Base-by-base conservation (phyloP, 2,329 filamentous ascomycete species). In the Neoscytalidium dimidiatum region DNA sequence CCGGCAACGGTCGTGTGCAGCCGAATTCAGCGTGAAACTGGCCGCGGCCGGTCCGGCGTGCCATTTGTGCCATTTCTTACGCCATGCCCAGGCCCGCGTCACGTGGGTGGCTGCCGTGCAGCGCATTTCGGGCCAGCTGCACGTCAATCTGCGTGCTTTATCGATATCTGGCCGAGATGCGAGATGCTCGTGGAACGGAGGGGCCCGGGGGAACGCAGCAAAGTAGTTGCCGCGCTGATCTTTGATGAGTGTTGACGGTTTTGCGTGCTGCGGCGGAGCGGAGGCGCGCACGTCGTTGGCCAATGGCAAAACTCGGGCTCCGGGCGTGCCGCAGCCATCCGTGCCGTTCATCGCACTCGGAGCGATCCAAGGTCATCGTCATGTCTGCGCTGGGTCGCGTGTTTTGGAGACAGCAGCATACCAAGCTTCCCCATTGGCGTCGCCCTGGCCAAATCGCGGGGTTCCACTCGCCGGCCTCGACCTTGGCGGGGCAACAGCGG, bases 401-500 rank as follows among this genome's bases (percentile, higher is more conserved):
- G 62, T 57, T 35, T 29, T 43, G 35, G 29, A 35, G 19, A 17
- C 51, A 51, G 38, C 62, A 43, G 49, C 49, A 57, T 44, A 38
- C 48, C 49, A 57, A 57, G 49, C 51, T 56, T 38, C 62, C 49
- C 38, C 51, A 31, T 49, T 62, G 60, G 44, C 49, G 44, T 29
- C 35, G 51, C 43, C 13, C 38, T 48, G 35, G 62, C 28, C 62
- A 35, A 35, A 56, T 44, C 29, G 62, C 62, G 62, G 62, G 62
- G 62, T 64, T 64, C 49, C 62, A 64, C 29, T 46, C 44, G 14
- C 21, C 29, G 44, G n/a, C 31, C 23, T 58, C 19, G 41, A 61
- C 41, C 57, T 61, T 61, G 62, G 62, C 62, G 62, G 62, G 62
- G 62, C 62, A 57, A 48, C 62, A 28, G 23, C 49, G 62, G 41